These are phyloP conservation scores for Lasiodiplodia gonubiensis DNA, from an alignment of 2,329 filamentous ascomycete genomes.

Conservation along the genomic window DNA sequence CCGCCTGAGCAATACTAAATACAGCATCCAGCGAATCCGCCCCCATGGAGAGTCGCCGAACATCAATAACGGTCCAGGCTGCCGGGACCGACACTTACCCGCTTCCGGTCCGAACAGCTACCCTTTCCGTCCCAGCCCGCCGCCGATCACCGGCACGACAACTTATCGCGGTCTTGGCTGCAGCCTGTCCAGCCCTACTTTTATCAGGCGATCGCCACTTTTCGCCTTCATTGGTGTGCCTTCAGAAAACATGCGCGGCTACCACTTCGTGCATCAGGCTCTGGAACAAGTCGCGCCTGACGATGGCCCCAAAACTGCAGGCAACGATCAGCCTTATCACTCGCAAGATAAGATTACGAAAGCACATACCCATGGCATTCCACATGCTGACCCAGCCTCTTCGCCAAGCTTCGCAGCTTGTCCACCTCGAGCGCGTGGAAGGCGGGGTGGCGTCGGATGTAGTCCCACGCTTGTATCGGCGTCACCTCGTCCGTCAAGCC, in stretches of 20 bases:
- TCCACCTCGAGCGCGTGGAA: constrained; percentile 34
- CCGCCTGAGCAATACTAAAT: background rate
- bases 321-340: too few relatives aligned
- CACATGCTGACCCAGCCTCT: background rate
- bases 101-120: background rate
- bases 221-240: background rate
- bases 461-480: constrained; percentile 46
- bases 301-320: background rate
- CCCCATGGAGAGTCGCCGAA: too few relatives aligned
- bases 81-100: background rate
- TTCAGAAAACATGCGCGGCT: background rate
- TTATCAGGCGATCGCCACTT: background rate
- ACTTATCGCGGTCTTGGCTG: too few relatives aligned
- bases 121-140: background rate
- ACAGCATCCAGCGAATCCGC: background rate
- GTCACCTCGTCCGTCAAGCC: constrained; percentile 40
- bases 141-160: too few relatives aligned
- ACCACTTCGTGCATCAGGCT: background rate
- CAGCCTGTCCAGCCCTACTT: background rate
- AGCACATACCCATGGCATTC: background rate
- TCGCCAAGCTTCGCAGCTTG: constrained; percentile 23
- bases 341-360: too few relatives aligned
- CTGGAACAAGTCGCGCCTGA: background rate
- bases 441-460: constrained; percentile 36
- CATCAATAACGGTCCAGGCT: background rate